Evolutionary conservation across 1,139 yeast species (phyloP).

Genomic region (Eremothecium cymbalariae): DNA sequence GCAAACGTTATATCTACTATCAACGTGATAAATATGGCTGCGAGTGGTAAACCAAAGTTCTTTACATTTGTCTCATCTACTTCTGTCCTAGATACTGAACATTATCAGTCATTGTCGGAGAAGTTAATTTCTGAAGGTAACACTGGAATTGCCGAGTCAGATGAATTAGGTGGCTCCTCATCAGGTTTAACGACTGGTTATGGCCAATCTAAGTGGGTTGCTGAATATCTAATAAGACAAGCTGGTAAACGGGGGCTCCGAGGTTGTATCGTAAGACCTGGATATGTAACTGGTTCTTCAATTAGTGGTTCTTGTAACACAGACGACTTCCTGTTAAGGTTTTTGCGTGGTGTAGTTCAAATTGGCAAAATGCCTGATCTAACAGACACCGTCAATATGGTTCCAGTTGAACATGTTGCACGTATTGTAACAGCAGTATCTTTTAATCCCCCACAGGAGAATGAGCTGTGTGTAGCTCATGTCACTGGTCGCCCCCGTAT

Average conservation of each 20-base stretch:
- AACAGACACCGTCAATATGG: conserved; percentile 84
- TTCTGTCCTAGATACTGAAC: conserved; percentile 77
- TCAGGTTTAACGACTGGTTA: conserved; percentile 83
- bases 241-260: conserved; percentile 83
- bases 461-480: conserved; percentile 66
- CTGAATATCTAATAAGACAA: conserved; percentile 76
- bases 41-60: conserved; percentile 59
- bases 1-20: conserved; percentile 88
- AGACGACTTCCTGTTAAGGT: conserved; percentile 88
- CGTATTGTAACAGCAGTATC: conserved; percentile 80
- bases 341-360: conserved; percentile 91
- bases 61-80: conserved; percentile 94
- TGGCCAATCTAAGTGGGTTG: conserved; percentile 97
- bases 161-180: conserved; percentile 72
- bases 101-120: conserved; percentile 73
- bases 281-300: conserved; percentile 87
- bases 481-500: conserved; percentile 97
- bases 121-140: conserved; percentile 55
- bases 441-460: conserved; percentile 55
- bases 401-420: conserved; percentile 97
- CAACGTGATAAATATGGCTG: conserved; percentile 74
- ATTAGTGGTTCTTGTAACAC: conserved; percentile 83
- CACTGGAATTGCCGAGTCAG: conserved; percentile 70
- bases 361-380: conserved; percentile 81
- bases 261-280: conserved; percentile 91